Percentiles rank a stretch among this genome's conserved stretches.
Evolutionary conservation across 1,284 basidiomycete genomes (phyloP).

Genomic region (Puccinia coronata): DNA sequence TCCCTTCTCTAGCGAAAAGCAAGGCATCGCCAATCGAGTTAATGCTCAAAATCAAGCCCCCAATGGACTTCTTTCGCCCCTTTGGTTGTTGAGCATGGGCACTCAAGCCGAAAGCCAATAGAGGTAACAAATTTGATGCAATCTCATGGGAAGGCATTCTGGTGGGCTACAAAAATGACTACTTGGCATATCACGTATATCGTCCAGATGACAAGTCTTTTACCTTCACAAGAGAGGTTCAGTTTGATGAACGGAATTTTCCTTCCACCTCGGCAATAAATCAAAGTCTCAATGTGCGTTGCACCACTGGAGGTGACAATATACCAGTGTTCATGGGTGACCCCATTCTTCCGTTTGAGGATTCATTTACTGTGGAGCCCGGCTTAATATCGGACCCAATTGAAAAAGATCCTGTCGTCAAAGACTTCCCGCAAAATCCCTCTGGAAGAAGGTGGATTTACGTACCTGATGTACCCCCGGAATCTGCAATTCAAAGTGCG

Average conservation of each 20-base stretch:
- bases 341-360: too few relatives aligned
- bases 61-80: neutral
- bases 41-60: neutral
- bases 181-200: neutral
- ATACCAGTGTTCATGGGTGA: too few relatives aligned
- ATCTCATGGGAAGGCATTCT: neutral
- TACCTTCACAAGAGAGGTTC: neutral
- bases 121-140: too few relatives aligned
- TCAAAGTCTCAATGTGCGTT: too few relatives aligned
- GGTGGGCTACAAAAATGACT: neutral
- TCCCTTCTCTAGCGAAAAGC: slow-evolving; percentile 46
- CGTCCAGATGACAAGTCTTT: neutral
- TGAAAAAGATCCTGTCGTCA: too few relatives aligned
- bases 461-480: neutral
- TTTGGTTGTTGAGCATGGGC: slow-evolving; percentile 10
- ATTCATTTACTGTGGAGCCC: too few relatives aligned
- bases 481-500: neutral
- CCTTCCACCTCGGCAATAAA: too few relatives aligned
- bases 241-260: slow-evolving; percentile 8
- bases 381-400: too few relatives aligned
- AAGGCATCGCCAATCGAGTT: neutral
- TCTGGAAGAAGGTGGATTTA: neutral
- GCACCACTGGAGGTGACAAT: too few relatives aligned
- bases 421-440: too few relatives aligned
- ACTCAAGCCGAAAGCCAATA: neutral